Percentiles rank a stretch among this genome's conserved stretches.
Conservation (phyloP, 2,329 filamentous ascomycete genomes). For the Aspergillus hortae region DNA sequence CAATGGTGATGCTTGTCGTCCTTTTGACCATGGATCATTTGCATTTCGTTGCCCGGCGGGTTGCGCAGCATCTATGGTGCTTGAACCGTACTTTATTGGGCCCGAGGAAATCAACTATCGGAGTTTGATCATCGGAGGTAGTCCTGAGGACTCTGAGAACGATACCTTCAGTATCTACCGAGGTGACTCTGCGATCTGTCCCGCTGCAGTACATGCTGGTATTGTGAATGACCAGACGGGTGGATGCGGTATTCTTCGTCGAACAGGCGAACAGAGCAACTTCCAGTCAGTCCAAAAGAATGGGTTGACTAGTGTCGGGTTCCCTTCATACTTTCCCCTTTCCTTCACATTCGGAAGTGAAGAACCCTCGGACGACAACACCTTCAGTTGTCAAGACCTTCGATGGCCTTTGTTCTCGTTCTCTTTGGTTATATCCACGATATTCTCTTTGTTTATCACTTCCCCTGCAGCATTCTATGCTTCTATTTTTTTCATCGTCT, state of each 20-base stretch:
- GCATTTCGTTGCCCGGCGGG: slow-evolving; percentile 58
- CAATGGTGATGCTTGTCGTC: slow-evolving; percentile 55
- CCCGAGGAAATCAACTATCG: slow-evolving; percentile 53
- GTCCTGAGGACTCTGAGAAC: slow-evolving; percentile 35
- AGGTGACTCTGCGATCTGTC: slow-evolving; percentile 60
- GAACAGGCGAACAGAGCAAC: slow-evolving; percentile 49
- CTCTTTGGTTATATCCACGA: slow-evolving; percentile 51
- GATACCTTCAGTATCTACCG: slow-evolving; percentile 50
- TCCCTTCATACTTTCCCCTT: slow-evolving; percentile 56
- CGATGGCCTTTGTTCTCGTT: slow-evolving; percentile 57
- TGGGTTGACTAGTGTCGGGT: slow-evolving; percentile 51
- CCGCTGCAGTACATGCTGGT: slow-evolving; percentile 58
- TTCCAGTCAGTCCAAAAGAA: slow-evolving; percentile 47
- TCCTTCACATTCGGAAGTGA: slow-evolving; percentile 53
- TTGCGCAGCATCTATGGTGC: slow-evolving; percentile 49
- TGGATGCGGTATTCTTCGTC: slow-evolving; percentile 54
- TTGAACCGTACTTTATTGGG: slow-evolving; percentile 57
- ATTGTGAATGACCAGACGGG: slow-evolving; percentile 52
- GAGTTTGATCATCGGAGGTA: slow-evolving; percentile 54
- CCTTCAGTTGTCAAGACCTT: slow-evolving; percentile 49
- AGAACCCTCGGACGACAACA: slow-evolving; percentile 12
- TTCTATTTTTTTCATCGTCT: slow-evolving; percentile 53
- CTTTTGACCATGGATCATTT: slow-evolving; percentile 52
- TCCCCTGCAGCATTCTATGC: slow-evolving; percentile 56
- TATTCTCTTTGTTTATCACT: slow-evolving; percentile 56